These are phyloP conservation scores for Yamadazyma philogaea DNA, from an alignment of 805 yeast genomes.

Conservation along the genomic window DNA sequence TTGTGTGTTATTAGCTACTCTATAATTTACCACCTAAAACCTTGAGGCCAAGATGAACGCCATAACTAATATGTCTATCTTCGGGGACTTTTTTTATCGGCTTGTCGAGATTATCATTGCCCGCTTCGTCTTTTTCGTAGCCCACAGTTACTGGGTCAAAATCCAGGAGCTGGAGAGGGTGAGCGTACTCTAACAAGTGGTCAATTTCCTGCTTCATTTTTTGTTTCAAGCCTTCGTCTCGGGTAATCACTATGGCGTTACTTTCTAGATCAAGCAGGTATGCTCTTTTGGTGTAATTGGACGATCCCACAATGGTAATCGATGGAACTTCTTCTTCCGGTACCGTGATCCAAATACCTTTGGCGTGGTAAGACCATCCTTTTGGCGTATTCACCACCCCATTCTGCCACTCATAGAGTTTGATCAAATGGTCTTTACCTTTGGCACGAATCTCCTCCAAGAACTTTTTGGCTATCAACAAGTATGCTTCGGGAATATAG, in stretches of 20 bases:
- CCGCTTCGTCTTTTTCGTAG: constrained; percentile 15
- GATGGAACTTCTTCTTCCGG: constrained; percentile 61
- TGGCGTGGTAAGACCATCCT: constrained; percentile 99
- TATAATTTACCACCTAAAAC: constrained; percentile 54
- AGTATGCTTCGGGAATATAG: constrained; percentile 82
- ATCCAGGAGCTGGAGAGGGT: constrained; percentile 53
- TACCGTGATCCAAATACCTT: constrained; percentile 81
- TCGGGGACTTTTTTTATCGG: constrained; percentile 32
- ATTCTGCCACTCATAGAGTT: constrained; percentile 77
- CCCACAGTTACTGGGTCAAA: constrained; percentile 40
- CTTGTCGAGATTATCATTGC: constrained; percentile 13
- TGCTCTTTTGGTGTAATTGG: constrained; percentile 89
- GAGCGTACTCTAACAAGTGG: constrained; percentile 53
- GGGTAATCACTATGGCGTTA: constrained; percentile 76
- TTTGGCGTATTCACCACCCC: constrained; percentile 76
- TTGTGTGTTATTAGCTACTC: neutral
- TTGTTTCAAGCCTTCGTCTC: constrained; percentile 54
- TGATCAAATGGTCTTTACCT: constrained; percentile 45
- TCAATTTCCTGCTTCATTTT: constrained; percentile 62
- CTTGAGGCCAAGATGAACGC: constrained; percentile 66
- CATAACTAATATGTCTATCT: constrained; percentile 58
- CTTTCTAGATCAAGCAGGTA: constrained; percentile 85
- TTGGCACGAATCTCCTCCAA: constrained; percentile 46
- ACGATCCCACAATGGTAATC: constrained; percentile 83
- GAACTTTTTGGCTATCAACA: constrained; percentile 69